A percentile compares a stretch with the other conserved stretches of the same genome.
Evolutionary conservation across 169 alveolate genomes (phyloP).

Genomic region (Plasmodium relictum): DNA sequence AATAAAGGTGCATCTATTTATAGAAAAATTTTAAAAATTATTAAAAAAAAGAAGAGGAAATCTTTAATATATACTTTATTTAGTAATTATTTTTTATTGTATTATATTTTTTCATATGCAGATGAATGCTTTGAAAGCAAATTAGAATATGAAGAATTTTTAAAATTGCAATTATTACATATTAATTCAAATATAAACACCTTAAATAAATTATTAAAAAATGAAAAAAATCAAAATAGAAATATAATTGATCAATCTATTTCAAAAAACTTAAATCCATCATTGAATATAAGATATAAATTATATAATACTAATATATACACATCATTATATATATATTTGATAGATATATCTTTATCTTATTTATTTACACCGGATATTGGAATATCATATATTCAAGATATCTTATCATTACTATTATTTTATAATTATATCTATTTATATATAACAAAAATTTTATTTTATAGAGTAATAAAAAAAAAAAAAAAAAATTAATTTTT

Average conservation of each 20-base stretch:
- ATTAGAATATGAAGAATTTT: conserved; percentile 62
- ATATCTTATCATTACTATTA: conserved; percentile 34
- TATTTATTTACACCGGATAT: conserved; percentile 57
- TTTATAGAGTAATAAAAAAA: conserved; percentile 34
- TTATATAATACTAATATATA: conserved; percentile 44
- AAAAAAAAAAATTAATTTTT: not conserved
- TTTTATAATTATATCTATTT: conserved; percentile 49
- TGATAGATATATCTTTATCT: conserved; percentile 50
- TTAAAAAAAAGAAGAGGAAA: conserved; percentile 56
- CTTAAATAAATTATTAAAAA: conserved; percentile 31
- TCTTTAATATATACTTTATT: conserved; percentile 41
- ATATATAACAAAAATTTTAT: conserved; percentile 55
- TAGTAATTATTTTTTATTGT: conserved; percentile 31
- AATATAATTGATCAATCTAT: conserved; percentile 3
- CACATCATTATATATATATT: conserved; percentile 52
- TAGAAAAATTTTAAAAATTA: conserved; percentile 44
- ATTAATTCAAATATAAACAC: conserved; percentile 67
- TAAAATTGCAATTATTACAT: conserved; percentile 60
- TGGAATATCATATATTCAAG: conserved; percentile 52
- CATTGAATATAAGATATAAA: conserved; percentile 31
- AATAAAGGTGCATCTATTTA: conserved; percentile 59
- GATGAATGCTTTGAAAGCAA: conserved; percentile 62
- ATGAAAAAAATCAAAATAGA: conserved; percentile 60
- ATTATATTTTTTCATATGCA: conserved; percentile 41
- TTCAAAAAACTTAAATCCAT: not conserved